phyloP scores from a whole-genome alignment of 2,329 filamentous ascomycete genomes.

The Exophiala sp. region DNA sequence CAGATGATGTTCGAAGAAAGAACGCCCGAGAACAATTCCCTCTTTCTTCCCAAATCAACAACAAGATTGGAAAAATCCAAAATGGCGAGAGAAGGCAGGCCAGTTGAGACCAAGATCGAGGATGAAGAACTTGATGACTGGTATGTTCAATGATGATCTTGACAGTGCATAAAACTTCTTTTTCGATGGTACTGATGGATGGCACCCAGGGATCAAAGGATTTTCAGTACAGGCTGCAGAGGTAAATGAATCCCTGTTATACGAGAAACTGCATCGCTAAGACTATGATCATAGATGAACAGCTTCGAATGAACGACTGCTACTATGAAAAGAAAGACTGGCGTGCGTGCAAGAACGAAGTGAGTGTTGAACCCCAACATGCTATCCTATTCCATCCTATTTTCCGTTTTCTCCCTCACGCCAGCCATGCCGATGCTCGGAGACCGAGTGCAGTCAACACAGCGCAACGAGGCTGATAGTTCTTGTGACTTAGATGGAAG shows the following conservation, averaged over 20 bases:
- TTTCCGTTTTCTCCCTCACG: slow-evolving; percentile 4
- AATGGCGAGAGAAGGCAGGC: slow-evolving; percentile 60
- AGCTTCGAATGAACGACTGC: slow-evolving; percentile 87
- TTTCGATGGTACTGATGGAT: slow-evolving; percentile 24
- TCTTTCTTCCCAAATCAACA: slow-evolving; percentile 9
- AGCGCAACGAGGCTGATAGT: too few relatives aligned
- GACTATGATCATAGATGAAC: slow-evolving; percentile 63
- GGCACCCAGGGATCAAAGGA: slow-evolving; percentile 83
- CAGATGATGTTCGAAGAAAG: neutral
- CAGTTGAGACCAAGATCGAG: slow-evolving; percentile 50
- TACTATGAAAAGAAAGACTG: slow-evolving; percentile 96
- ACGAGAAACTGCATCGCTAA: slow-evolving; percentile 1
- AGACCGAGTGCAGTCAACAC: too few relatives aligned
- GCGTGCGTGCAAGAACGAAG: slow-evolving; percentile 83
- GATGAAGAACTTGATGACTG: slow-evolving; percentile 96
- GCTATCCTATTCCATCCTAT: neutral
- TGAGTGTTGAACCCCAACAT: slow-evolving; percentile 46
- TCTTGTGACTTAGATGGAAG: slow-evolving; percentile 68
- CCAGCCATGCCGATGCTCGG: neutral
- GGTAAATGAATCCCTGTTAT: slow-evolving; percentile 40
- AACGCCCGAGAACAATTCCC: slow-evolving; percentile 1
- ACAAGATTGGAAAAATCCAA: slow-evolving; percentile 8
- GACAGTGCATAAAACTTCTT: neutral
- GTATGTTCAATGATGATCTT: slow-evolving; percentile 46
- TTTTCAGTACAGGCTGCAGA: slow-evolving; percentile 92